Base-by-base conservation (phyloP, 1,139 yeast species). In the Saccharomyces hybrid region DNA sequence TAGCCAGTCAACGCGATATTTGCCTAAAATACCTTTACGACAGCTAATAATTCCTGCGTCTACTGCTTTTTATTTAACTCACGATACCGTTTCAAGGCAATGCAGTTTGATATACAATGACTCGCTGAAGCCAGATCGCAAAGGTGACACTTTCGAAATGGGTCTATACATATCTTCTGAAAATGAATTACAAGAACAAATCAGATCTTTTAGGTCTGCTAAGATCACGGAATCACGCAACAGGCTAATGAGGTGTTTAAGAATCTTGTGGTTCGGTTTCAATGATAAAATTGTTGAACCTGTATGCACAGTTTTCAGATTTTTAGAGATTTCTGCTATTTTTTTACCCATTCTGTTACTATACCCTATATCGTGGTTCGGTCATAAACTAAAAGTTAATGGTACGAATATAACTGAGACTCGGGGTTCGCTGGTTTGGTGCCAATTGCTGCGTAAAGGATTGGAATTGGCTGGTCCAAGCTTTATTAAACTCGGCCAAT, bases 401-500 rank as follows among this genome's bases (percentile, higher is more conserved):
- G 70, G 69, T 50, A 76, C 70, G 41, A 71, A 38, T 52, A 49
- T 46, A 6, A 54, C 70, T n/a, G 75, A 78, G 19, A 75, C 83
- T 38, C 63, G 76, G 1, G 97, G 97, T 0, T 81, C 91, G 0
- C 63, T 78, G 28, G 51, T 83, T 28, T 93, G 97, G 97, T 91
- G 80, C 69, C 71, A 72, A 54, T 74, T 84, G 56, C 71, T 91
- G 44, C 77, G 91, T 52, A 74, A 81, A 73, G 75, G 87, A 1
- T 82, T 95, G 58, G 97, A 93, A 68, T 60, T 76, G 29, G 97
- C 97, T 0, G 99, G 99, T 1, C 96, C 99, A 2, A 86, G 96
- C 5, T 93, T 93, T 70, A 88, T 93, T 58, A 93, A 93, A 70
- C 78, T 93, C 59, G 99, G 98, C 3, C 99, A 95, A 74, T 93